Base-by-base conservation (phyloP, 139 green algal species). In the Coelastrella sp. region DNA sequence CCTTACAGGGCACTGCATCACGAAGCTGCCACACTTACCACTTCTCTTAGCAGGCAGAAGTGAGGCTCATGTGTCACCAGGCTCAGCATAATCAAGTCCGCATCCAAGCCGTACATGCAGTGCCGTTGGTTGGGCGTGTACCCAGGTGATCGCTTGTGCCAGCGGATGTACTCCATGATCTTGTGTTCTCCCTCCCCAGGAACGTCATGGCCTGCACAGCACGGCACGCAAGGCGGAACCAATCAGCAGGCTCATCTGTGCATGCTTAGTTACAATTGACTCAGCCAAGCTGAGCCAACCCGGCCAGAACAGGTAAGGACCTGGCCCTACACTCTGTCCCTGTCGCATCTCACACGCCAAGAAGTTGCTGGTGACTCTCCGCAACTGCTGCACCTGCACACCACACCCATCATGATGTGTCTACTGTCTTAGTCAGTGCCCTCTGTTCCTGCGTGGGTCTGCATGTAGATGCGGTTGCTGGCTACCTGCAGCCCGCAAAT, bases 121-220 rank as follows among this genome's bases (percentile, higher is more conserved):
- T 99, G 98, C 11, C 96, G 94, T 89, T 95, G 95, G 91, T 96
- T 96, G 78, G 94, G 92, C 60, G 81, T 23, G 86, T 95, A 96
- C 71, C 17, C 73, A 16, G 90, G 87, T n/a, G 82, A 78, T n/a
- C 89, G 80, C 91, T 96, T 96, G 88, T 96, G 80, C 94, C 93
- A 96, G 20, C 98, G 94, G 20, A 99, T 98, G 95, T 99, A 98
- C 93, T 99, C 98, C 98, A 99, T 99, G 92, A 99, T 98, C 92
- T 99, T 99, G 95, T 99, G 98, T 94, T 99, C 98, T 4, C 97
- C 98, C 93, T 99, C 98, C 7, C 98, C 98, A 8, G 97, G 97
- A 59, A 99, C 97, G 65, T 99, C 96, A 90, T 98, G 97, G 5
- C 96, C 97, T 96, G 92, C 10, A 32, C 16, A 23, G 3, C 3